Evolutionary conservation across 2,329 filamentous ascomycete species (phyloP).

Genomic region (Stemphylium lycopersici): DNA sequence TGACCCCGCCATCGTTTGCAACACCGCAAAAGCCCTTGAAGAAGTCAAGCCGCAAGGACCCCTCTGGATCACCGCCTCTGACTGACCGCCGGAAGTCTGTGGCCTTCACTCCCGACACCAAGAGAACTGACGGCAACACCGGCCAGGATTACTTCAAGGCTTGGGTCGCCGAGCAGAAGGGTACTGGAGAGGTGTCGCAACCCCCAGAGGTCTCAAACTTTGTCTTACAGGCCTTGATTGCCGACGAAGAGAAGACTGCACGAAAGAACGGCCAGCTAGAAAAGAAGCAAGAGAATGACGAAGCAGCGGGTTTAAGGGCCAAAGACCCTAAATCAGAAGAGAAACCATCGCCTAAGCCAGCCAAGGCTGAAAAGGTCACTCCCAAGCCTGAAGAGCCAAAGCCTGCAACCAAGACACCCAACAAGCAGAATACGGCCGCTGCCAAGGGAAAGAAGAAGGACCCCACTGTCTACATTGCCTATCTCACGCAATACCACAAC

Average conservation of each 20-base stretch:
- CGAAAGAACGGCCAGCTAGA: slow-evolving; percentile 22
- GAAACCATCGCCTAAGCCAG: slow-evolving; percentile 2
- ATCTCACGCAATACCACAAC: slow-evolving; percentile 76
- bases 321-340: slow-evolving; percentile 2
- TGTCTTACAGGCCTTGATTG: slow-evolving; percentile 26
- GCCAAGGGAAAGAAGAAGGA: slow-evolving; percentile 51
- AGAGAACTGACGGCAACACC: slow-evolving; percentile 62
- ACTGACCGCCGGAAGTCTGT: slow-evolving; percentile 62
- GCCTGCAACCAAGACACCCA: neutral
- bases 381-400: neutral
- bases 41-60: slow-evolving; percentile 21
- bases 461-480: slow-evolving; percentile 71
- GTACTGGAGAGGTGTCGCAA: slow-evolving; percentile 28
- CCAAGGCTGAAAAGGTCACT: neutral
- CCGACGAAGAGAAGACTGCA: slow-evolving; percentile 22
- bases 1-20: slow-evolving; percentile 11
- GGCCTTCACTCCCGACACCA: slow-evolving; percentile 68
- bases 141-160: slow-evolving; percentile 59
- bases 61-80: slow-evolving; percentile 33
- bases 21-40: slow-evolving; percentile 28
- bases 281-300: slow-evolving; percentile 23
- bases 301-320: neutral
- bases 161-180: slow-evolving; percentile 52
- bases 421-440: neutral
- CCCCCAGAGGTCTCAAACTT: slow-evolving; percentile 35